A percentile compares a stretch with the other conserved stretches of the same genome.
These are phyloP conservation scores for Flaveria trinervia DNA, from an alignment of 129 eudicot genomes.

Conservation along the genomic window DNA sequence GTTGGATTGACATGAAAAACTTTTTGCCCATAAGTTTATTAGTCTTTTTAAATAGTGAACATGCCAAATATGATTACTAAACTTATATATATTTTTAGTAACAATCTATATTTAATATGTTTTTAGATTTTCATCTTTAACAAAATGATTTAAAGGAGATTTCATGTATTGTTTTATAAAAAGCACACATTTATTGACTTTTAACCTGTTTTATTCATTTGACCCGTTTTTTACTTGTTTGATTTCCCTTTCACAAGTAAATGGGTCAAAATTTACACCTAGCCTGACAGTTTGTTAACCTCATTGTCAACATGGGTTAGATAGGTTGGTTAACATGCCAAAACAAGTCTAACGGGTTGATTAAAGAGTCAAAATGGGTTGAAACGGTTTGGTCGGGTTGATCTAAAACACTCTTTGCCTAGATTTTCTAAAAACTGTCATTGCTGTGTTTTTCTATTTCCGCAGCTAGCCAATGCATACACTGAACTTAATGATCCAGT, in stretches of 20 bases:
- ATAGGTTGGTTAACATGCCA: background rate
- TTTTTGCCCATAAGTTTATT: background rate
- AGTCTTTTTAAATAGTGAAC: background rate
- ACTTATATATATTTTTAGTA: background rate
- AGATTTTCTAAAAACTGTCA: background rate
- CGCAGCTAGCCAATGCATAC: constrained; percentile 95
- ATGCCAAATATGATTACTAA: background rate
- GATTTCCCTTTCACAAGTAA: constrained; percentile 4
- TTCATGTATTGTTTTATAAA: background rate
- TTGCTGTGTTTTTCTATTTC: background rate
- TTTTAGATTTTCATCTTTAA: no score
- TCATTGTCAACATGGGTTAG: background rate
- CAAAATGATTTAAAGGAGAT: background rate
- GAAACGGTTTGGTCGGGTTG: background rate
- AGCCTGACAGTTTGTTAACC: background rate
- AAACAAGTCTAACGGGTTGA: no score
- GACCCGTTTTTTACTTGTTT: background rate
- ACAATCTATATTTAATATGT: background rate
- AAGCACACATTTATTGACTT: background rate
- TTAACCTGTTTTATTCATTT: background rate
- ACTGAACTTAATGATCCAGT: constrained; percentile 98
- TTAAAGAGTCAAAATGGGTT: background rate
- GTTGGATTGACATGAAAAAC: background rate
- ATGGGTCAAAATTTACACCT: background rate
- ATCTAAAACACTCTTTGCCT: background rate